These are phyloP conservation scores for Neoboletus subvelutipes DNA, from an alignment of 768 basidiomycete genomes.

Conservation along the genomic window DNA sequence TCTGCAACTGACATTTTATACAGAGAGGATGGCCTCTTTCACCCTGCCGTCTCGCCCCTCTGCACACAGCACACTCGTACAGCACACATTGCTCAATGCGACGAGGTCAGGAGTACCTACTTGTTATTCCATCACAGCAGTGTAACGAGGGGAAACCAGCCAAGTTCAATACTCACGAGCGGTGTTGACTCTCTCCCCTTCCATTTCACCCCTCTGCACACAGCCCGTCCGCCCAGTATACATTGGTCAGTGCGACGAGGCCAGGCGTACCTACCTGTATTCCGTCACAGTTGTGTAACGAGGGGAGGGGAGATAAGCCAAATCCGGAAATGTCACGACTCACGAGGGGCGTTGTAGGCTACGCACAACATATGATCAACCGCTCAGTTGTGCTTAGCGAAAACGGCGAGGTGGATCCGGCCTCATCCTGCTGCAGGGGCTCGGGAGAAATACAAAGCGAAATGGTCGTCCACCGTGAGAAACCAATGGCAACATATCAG, in stretches of 20 bases:
- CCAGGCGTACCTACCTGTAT: neutral
- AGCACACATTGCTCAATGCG: neutral
- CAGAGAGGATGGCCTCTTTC: neutral
- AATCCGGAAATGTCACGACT: neutral
- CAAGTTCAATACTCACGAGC: neutral
- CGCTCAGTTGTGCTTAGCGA: too few species aligned
- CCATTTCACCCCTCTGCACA: neutral
- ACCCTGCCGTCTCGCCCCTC: neutral
- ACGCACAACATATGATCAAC: neutral
- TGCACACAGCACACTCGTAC: neutral
- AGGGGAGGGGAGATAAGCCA: neutral
- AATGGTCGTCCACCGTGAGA: too few species aligned
- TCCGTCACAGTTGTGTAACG: neutral
- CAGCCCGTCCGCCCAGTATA: neutral
- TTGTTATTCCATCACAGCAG: neutral
- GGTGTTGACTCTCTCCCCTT: neutral
- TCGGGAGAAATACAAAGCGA: neutral
- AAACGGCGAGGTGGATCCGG: neutral
- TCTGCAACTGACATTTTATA: constrained; percentile 4
- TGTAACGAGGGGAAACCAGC: neutral
- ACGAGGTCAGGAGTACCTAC: neutral
- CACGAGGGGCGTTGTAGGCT: neutral
- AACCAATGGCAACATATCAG: neutral
- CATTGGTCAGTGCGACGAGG: neutral
- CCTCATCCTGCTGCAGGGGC: neutral